Evolutionary conservation across 805 yeast genomes (phyloP).

Genomic region (Citeromyces nyonsensis): DNA sequence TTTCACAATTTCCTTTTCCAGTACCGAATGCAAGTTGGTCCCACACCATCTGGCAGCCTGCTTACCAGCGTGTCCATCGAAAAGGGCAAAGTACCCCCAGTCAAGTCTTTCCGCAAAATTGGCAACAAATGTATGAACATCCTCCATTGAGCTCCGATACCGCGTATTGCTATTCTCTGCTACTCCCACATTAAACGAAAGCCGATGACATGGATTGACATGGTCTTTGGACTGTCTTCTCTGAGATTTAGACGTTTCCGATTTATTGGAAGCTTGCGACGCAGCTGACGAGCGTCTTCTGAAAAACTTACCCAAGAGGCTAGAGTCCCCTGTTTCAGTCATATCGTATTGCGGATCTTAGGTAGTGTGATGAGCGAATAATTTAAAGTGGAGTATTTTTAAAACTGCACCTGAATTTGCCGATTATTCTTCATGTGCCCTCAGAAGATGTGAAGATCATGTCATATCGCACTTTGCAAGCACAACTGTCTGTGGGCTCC

Average conservation of each 20-base stretch:
- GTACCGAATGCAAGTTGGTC: slow-evolving; percentile 55
- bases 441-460: too few relatives aligned
- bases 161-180: slow-evolving; percentile 77
- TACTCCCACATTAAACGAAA: slow-evolving; percentile 76
- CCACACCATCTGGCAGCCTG: slow-evolving; percentile 94
- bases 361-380: too few relatives aligned
- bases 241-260: slow-evolving; percentile 5
- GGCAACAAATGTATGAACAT: slow-evolving; percentile 84
- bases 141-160: slow-evolving; percentile 87
- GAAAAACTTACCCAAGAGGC: slow-evolving; percentile 1
- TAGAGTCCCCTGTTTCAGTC: slow-evolving; percentile 1
- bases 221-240: slow-evolving; percentile 1
- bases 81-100: slow-evolving; percentile 91
- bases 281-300: slow-evolving; percentile 1
- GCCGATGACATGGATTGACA: slow-evolving; percentile 30
- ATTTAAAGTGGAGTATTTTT: too few relatives aligned
- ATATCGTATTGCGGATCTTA: neutral
- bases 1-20: slow-evolving; percentile 41
- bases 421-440: too few relatives aligned
- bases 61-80: slow-evolving; percentile 96
- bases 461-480: too few relatives aligned
- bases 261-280: neutral
- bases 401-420: too few relatives aligned
- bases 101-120: slow-evolving; percentile 84
- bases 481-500: too few relatives aligned